These are phyloP conservation scores for Acanthamoeba castellanii DNA, from an alignment of 208 protist species.

Conservation along the genomic window DNA sequence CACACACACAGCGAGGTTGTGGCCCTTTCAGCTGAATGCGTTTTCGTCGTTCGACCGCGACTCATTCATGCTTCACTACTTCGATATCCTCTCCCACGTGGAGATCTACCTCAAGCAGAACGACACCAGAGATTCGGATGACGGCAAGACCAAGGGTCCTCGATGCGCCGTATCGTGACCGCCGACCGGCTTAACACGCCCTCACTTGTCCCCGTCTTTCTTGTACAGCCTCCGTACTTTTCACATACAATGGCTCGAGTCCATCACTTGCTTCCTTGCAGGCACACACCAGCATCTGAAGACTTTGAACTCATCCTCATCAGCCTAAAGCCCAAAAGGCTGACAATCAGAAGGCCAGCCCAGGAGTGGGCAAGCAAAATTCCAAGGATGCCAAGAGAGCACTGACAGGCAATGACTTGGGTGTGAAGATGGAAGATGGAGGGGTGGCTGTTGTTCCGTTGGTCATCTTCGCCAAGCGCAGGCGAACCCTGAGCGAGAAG, in stretches of 20 bases:
- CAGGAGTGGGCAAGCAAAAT: no score
- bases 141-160: background rate
- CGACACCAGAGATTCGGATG: background rate
- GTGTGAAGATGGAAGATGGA: background rate
- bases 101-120: slow-evolving; percentile 24
- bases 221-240: no score
- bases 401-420: no score
- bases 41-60: slow-evolving; percentile 64
- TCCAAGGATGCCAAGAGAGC: no score
- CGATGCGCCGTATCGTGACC: slow-evolving; percentile 8
- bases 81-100: slow-evolving; percentile 31
- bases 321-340: no score
- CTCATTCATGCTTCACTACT: slow-evolving; percentile 65
- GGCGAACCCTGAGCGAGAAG: background rate
- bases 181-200: background rate
- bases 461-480: background rate
- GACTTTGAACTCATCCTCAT: no score
- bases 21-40: slow-evolving; percentile 59
- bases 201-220: background rate
- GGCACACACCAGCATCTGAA: no score
- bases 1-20: background rate
- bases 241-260: no score
- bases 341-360: no score
- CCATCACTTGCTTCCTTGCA: no score
- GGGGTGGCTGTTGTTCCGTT: background rate